A percentile compares a stretch with the other conserved stretches of the same genome.
These are phyloP conservation scores for Phytophthora megakarya DNA, from an alignment of 352 stramenopile species.

Conservation along the genomic window DNA sequence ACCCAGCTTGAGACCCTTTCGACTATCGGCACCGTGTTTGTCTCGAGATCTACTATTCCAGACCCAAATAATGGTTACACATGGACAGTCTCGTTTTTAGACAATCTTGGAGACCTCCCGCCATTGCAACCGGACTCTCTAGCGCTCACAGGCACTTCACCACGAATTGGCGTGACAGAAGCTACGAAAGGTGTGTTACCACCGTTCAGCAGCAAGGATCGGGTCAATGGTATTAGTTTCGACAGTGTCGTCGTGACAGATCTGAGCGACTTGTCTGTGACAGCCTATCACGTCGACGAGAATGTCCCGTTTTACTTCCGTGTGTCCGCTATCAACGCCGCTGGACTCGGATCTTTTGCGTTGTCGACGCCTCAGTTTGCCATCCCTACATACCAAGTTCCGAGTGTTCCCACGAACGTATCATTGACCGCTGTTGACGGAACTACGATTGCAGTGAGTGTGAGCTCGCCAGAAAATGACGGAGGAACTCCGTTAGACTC, in stretches of 20 bases:
- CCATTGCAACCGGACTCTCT: constrained; percentile 78
- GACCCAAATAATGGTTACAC: constrained; percentile 93
- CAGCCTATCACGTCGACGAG: constrained; percentile 88
- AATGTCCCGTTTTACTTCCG: constrained; percentile 96
- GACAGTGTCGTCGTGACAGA: constrained; percentile 90
- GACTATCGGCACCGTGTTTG: constrained; percentile 88
- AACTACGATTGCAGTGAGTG: constrained; percentile 79
- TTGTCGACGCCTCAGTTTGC: constrained; percentile 86
- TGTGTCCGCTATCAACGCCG: constrained; percentile 91
- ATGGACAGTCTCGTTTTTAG: constrained; percentile 94
- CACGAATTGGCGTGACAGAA: constrained; percentile 81
- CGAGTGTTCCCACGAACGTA: constrained; percentile 68
- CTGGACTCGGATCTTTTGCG: constrained; percentile 66
- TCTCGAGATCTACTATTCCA: constrained; percentile 82
- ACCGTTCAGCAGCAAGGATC: constrained; percentile 91
- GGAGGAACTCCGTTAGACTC: constrained; percentile 87
- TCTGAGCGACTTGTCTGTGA: constrained; percentile 81
- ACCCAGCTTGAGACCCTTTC: constrained; percentile 89
- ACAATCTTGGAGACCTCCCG: constrained; percentile 88
- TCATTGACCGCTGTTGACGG: constrained; percentile 86
- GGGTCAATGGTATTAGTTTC: constrained; percentile 81
- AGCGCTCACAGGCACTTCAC: constrained; percentile 89
- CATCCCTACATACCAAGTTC: constrained; percentile 87
- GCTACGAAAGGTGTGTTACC: constrained; percentile 76
- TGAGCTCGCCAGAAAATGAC: constrained; percentile 82